Evolutionary conservation across 2,329 filamentous ascomycete species (phyloP).

Genomic region (Beauveria pseudobassiana): DNA sequence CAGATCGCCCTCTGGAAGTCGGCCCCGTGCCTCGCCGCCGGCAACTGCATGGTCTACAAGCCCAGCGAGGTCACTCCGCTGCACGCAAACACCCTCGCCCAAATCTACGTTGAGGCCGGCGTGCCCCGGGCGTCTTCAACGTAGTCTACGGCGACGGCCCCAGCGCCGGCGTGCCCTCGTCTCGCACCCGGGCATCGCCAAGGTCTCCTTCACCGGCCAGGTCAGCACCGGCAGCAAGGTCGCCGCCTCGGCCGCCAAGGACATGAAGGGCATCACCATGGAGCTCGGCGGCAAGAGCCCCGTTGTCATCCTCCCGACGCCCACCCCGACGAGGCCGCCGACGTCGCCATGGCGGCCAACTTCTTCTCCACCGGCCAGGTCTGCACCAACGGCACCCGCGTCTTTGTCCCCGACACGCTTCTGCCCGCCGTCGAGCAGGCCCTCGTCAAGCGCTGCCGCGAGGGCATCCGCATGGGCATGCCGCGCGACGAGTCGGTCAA

Average conservation of each 20-base stretch:
- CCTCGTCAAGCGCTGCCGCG: constrained; percentile 42
- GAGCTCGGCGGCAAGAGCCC: constrained; percentile 86
- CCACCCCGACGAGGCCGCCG: constrained; percentile 70
- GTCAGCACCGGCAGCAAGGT: constrained; percentile 79
- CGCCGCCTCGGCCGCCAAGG: constrained; percentile 63
- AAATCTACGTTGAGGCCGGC: constrained; percentile 71
- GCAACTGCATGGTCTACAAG: constrained; percentile 89
- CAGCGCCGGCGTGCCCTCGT: constrained; percentile 66
- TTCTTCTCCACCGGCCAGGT: constrained; percentile 89
- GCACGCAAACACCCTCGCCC: constrained; percentile 68
- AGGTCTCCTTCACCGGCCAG: constrained; percentile 86
- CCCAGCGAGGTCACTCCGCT: constrained; percentile 80
- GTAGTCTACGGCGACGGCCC: constrained; percentile 75
- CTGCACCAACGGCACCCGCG: constrained; percentile 85
- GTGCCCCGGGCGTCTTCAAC: constrained; percentile 81
- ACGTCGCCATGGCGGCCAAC: constrained; percentile 89
- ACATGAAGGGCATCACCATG: constrained; percentile 89
- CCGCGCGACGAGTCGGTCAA: constrained; percentile 68
- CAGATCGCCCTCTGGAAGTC: constrained; percentile 90
- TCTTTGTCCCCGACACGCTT: constrained; percentile 66
- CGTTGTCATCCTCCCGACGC: constrained; percentile 71
- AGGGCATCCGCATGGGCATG: constrained; percentile 70
- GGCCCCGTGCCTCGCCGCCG: constrained; percentile 74
- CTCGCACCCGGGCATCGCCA: constrained; percentile 63
- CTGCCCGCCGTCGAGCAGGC: constrained; percentile 61